phyloP scores from a whole-genome alignment of 805 yeast genomes.

The Teunomyces panamensis region DNA sequence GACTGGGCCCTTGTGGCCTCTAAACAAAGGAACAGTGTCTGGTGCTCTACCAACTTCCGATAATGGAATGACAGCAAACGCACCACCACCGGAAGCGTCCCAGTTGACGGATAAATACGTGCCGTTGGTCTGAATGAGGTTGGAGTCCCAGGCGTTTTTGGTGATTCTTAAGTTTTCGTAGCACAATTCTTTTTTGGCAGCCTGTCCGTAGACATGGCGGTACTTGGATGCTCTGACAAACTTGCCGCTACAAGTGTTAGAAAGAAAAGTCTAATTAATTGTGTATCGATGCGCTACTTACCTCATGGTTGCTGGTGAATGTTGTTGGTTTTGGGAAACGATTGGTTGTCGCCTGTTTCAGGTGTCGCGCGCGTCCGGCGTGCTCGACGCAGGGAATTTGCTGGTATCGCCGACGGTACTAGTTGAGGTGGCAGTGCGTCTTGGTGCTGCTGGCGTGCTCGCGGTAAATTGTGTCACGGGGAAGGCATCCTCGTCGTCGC shows the following conservation, averaged over 20 bases:
- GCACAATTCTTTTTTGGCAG: slow-evolving; percentile 63
- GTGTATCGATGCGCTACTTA: neutral
- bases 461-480: neutral
- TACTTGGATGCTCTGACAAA: slow-evolving; percentile 96
- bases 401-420: no score
- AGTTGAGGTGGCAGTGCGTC: neutral
- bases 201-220: slow-evolving; percentile 94
- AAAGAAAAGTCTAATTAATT: neutral
- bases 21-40: slow-evolving; percentile 86
- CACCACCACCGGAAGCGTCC: slow-evolving; percentile 97
- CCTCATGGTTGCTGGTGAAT: slow-evolving; percentile 1
- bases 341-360: no score
- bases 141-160: slow-evolving; percentile 95
- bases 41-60: slow-evolving; percentile 88
- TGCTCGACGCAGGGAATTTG: neutral
- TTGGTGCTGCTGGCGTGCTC: neutral
- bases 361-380: neutral
- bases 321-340: neutral
- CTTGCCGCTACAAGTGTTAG: slow-evolving; percentile 55
- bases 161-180: slow-evolving; percentile 76
- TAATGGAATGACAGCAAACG: slow-evolving; percentile 90
- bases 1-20: slow-evolving; percentile 95
- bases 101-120: slow-evolving; percentile 83
- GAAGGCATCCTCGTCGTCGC: neutral
- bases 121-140: slow-evolving; percentile 82